These are phyloP conservation scores for Fusarium dlaminii DNA, from an alignment of 2,329 filamentous ascomycete species.

Conservation along the genomic window DNA sequence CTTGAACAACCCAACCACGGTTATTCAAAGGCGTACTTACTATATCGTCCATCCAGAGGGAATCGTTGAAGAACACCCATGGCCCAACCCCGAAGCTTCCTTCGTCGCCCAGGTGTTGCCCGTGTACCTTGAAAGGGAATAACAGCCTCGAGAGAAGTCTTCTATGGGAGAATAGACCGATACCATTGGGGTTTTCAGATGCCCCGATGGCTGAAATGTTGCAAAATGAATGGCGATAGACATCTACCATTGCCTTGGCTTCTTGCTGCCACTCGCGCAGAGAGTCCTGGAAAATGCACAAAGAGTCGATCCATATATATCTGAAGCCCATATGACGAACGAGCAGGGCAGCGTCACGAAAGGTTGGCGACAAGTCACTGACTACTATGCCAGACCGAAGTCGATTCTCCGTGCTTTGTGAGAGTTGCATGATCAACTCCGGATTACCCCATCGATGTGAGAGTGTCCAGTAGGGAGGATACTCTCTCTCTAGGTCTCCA, in stretches of 20 bases:
- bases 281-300: neutral
- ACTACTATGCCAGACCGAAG: neutral
- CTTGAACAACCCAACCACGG: neutral
- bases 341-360: neutral
- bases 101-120: neutral
- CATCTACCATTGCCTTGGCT: accelerated
- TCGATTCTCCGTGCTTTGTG: accelerated
- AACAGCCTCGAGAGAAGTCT: neutral
- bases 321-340: neutral
- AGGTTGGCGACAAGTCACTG: neutral
- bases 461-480: neutral
- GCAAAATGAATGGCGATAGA: neutral
- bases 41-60: neutral
- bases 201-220: neutral
- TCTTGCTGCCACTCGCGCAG: neutral
- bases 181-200: accelerated
- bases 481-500: neutral
- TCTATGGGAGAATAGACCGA: neutral
- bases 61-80: neutral
- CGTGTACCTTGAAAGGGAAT: neutral
- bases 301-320: neutral
- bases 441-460: neutral
- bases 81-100: accelerated
- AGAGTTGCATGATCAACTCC: neutral
- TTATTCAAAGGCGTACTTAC: accelerated